A percentile compares a stretch with the other conserved stretches of the same genome.
Evolutionary conservation across 2,329 filamentous ascomycete genomes (phyloP).

Genomic region (Akanthomyces dipterigenus): DNA sequence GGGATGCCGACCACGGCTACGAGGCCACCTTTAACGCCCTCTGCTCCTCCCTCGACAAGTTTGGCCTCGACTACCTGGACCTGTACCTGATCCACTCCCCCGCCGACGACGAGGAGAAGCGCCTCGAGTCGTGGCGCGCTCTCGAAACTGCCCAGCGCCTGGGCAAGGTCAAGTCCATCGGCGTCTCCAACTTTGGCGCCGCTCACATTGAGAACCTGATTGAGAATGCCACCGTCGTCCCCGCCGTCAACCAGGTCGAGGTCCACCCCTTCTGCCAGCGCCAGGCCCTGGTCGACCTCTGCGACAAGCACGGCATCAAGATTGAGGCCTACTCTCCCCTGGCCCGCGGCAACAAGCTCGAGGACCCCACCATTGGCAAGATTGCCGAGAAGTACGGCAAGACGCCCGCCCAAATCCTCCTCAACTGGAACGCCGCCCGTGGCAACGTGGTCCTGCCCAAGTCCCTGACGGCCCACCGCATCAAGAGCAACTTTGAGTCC

Average conservation of each 20-base stretch:
- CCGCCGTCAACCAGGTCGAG: slow-evolving; percentile 74
- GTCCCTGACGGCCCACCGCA: slow-evolving; percentile 57
- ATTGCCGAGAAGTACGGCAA: slow-evolving; percentile 64
- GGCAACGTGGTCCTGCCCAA: slow-evolving; percentile 70
- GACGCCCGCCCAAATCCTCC: slow-evolving; percentile 66
- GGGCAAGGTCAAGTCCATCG: slow-evolving; percentile 62
- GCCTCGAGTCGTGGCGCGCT: slow-evolving; percentile 69
- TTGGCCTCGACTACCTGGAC: slow-evolving; percentile 65
- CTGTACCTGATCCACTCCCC: slow-evolving; percentile 60
- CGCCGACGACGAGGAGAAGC: slow-evolving; percentile 60
- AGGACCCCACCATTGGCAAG: slow-evolving; percentile 54
- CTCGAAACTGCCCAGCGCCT: slow-evolving; percentile 58
- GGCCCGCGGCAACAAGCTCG: slow-evolving; percentile 60
- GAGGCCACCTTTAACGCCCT: slow-evolving; percentile 49
- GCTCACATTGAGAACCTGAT: slow-evolving; percentile 49
- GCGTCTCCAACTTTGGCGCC: slow-evolving; percentile 73
- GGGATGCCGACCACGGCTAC: slow-evolving; percentile 44
- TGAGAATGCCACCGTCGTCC: slow-evolving; percentile 49
- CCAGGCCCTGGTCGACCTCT: slow-evolving; percentile 49
- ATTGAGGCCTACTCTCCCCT: slow-evolving; percentile 61
- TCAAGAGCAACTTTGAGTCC: slow-evolving; percentile 59
- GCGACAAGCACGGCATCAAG: slow-evolving; percentile 49
- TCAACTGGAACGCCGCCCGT: slow-evolving; percentile 73
- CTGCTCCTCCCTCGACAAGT: slow-evolving; percentile 59
- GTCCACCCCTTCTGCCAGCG: slow-evolving; percentile 69